These are phyloP conservation scores for Elaeagnus macrophylla DNA, from an alignment of 306 rosid genomes.

Conservation along the genomic window DNA sequence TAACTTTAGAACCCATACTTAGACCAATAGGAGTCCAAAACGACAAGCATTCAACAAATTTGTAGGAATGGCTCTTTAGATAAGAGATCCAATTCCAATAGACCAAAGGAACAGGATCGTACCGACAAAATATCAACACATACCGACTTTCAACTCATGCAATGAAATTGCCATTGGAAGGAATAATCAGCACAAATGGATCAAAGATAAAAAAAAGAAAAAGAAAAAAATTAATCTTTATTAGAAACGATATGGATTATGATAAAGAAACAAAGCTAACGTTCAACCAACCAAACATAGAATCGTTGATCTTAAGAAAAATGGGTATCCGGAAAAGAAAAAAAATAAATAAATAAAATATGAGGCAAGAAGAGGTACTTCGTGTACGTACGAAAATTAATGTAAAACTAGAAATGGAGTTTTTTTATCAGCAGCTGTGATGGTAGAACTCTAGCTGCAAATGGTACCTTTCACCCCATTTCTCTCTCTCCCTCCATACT, in stretches of 20 bases:
- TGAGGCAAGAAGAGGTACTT: conserved; percentile 5
- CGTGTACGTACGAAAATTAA: conserved; percentile 26
- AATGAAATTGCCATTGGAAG: too few species aligned
- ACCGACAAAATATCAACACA: too few species aligned
- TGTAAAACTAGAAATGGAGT: conserved; percentile 26
- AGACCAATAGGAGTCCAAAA: too few species aligned
- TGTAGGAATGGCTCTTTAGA: too few species aligned
- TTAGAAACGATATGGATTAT: conserved; percentile 1
- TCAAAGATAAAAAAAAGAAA: too few species aligned
- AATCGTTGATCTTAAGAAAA: conserved; percentile 26
- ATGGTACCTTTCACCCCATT: conserved; percentile 36
- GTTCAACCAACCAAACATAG: conserved; percentile 14
- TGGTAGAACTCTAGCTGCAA: conserved; percentile 30
- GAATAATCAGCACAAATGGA: too few species aligned
- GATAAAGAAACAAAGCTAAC: conserved; percentile 21
- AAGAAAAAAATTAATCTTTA: conserved; percentile 2
- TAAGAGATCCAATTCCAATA: too few species aligned
- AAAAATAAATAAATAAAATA: conserved; percentile 16
- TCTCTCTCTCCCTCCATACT: conserved; percentile 28
- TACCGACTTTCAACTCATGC: too few species aligned
- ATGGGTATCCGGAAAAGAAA: conserved; percentile 22
- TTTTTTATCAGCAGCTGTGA: conserved; percentile 26
- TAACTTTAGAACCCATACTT: too few species aligned
- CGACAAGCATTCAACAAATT: too few species aligned
- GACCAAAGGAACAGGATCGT: too few species aligned